Evolutionary conservation across 805 yeast species (phyloP).

Genomic region (Candida morakotiae): DNA sequence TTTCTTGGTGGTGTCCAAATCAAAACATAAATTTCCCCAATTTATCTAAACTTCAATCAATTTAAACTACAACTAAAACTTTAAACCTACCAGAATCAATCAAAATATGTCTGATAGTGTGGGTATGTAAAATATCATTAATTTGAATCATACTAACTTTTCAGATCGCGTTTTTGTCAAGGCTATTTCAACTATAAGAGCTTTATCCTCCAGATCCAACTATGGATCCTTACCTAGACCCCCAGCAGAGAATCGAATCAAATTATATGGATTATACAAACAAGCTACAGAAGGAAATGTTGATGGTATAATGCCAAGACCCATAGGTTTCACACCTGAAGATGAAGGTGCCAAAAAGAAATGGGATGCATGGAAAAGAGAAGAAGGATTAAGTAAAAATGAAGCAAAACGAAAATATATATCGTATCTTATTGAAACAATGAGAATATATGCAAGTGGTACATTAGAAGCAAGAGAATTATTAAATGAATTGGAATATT

Average conservation of each 20-base stretch:
- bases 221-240: slow-evolving; percentile 70
- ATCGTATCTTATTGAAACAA: slow-evolving; percentile 63
- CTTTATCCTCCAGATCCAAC: slow-evolving; percentile 62
- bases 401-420: slow-evolving; percentile 76
- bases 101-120: slow-evolving; percentile 11
- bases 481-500: slow-evolving; percentile 60
- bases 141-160: slow-evolving; percentile 6
- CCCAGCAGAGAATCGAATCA: slow-evolving; percentile 63
- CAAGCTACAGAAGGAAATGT: slow-evolving; percentile 90
- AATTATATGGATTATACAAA: slow-evolving; percentile 76
- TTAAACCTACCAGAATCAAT: no score
- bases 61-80: no score
- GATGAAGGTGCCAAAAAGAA: slow-evolving; percentile 67
- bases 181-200: slow-evolving; percentile 75
- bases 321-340: slow-evolving; percentile 54
- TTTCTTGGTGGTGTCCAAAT: slow-evolving; percentile 7
- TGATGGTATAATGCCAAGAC: slow-evolving; percentile 61
- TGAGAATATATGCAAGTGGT: slow-evolving; percentile 65
- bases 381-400: slow-evolving; percentile 60
- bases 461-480: slow-evolving; percentile 64
- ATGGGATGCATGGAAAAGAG: slow-evolving; percentile 83
- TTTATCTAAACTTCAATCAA: neutral
- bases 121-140: slow-evolving; percentile 7
- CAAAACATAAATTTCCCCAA: slow-evolving; percentile 3
- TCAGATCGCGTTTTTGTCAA: slow-evolving; percentile 74